phyloP scores from a whole-genome alignment of 2,329 filamentous ascomycete genomes.

The Thyridium curvatum region DNA sequence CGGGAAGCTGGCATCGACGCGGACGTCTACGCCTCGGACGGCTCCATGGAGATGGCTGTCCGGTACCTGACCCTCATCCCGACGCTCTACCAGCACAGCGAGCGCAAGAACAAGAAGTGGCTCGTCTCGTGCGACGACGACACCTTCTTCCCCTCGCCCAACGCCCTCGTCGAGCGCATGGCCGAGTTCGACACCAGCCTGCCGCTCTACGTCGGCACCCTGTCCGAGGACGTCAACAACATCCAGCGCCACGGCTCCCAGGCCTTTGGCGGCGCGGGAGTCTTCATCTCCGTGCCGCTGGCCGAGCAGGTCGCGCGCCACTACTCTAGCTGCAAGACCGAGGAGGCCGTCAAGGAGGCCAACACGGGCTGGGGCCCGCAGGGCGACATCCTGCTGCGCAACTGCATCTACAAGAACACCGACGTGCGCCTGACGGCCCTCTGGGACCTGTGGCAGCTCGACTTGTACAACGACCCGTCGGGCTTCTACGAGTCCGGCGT shows the following conservation, averaged over 20 bases:
- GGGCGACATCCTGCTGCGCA: conserved; percentile 55
- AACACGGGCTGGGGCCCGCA: conserved; percentile 54
- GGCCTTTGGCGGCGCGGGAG: conserved; percentile 57
- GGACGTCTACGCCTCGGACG: conserved; percentile 49
- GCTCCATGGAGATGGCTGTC: conserved; percentile 49
- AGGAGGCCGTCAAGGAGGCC: conserved; percentile 45
- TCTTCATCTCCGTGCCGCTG: conserved; percentile 50
- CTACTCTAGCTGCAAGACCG: conserved; percentile 28
- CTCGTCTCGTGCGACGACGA: conserved; percentile 59
- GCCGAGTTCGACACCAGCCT: conserved; percentile 43
- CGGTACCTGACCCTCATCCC: conserved; percentile 51
- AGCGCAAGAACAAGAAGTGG: conserved; percentile 46
- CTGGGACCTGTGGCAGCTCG: conserved; percentile 54
- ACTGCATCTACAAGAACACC: conserved; percentile 59
- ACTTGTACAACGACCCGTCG: conserved; percentile 52
- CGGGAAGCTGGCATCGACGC: conserved; percentile 46
- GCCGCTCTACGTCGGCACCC: conserved; percentile 52
- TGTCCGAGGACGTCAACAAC: conserved; percentile 56
- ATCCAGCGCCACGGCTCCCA: conserved; percentile 55
- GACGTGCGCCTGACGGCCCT: conserved; percentile 50
- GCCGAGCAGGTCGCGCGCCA: conserved; percentile 20
- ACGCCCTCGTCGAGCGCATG: conserved; percentile 44
- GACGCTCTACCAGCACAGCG: conserved; percentile 45
- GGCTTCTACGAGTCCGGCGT: conserved; percentile 60
- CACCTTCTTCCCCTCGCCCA: conserved; percentile 57